These are phyloP conservation scores for Galerina sulciceps DNA, from an alignment of 768 basidiomycete genomes.

Conservation along the genomic window DNA sequence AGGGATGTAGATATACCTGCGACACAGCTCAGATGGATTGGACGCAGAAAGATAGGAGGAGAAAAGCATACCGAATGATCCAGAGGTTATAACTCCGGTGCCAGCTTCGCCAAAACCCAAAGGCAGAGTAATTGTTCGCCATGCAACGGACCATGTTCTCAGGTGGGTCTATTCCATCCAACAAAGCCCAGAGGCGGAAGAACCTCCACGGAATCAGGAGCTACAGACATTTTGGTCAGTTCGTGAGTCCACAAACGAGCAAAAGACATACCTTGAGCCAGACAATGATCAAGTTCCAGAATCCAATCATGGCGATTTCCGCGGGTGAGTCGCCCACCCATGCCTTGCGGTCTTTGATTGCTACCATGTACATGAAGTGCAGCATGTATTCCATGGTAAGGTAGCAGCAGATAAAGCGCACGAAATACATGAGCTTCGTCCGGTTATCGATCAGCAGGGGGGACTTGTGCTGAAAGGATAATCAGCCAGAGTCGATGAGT, in stretches of 20 bases:
- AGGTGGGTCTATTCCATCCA: constrained; percentile 89
- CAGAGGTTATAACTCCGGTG: constrained; percentile 96
- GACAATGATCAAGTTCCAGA: constrained; percentile 95
- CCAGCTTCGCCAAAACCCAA: constrained; percentile 97
- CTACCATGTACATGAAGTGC: constrained; percentile 96
- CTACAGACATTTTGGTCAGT: constrained; percentile 41
- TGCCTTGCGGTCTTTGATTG: constrained; percentile 87
- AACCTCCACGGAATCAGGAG: constrained; percentile 95
- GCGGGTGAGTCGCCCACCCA: constrained; percentile 82
- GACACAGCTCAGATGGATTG: not conserved
- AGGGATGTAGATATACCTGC: constrained; percentile 93
- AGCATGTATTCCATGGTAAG: constrained; percentile 90
- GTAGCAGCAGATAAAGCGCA: constrained; percentile 73
- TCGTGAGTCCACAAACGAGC: not conserved
- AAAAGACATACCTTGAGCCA: constrained; percentile 86
- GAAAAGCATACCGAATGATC: constrained; percentile 72
- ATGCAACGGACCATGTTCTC: constrained; percentile 99
- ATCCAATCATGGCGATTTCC: constrained; percentile 90
- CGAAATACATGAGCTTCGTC: constrained; percentile 55
- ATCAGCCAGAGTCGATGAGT: not conserved
- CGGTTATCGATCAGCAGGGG: constrained; percentile 50
- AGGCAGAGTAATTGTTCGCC: constrained; percentile 93
- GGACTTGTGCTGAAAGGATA: constrained; percentile 53
- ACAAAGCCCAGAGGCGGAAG: constrained; percentile 92
- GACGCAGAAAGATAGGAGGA: not conserved